These are phyloP conservation scores for Linum lewisii DNA, from an alignment of 345 rosid genomes.

Conservation along the genomic window DNA sequence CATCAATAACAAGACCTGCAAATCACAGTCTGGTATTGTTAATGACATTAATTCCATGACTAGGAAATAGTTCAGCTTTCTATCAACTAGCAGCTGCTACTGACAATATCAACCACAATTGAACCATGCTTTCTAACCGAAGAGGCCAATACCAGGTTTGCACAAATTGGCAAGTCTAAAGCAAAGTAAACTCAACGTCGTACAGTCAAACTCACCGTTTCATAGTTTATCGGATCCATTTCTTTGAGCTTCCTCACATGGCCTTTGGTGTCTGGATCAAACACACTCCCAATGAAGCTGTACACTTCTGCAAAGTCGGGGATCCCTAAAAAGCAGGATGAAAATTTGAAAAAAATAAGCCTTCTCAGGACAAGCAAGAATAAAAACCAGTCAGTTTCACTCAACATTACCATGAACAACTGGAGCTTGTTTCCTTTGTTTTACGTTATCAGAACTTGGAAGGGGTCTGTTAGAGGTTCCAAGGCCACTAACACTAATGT, in stretches of 20 bases:
- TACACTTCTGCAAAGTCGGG: constrained; percentile 93
- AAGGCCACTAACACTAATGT: constrained; percentile 36
- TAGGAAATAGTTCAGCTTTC: no score
- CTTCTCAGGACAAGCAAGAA: neutral
- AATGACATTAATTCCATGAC: no score
- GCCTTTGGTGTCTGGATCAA: constrained; percentile 62
- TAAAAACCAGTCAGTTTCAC: constrained; percentile 1
- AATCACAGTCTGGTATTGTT: constrained; percentile 12
- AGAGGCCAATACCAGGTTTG: no score
- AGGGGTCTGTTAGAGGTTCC: constrained; percentile 38
- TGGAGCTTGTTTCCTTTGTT: constrained; percentile 39
- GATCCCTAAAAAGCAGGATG: constrained; percentile 36
- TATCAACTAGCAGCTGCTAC: no score
- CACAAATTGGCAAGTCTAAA: no score
- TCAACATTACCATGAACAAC: constrained; percentile 48
- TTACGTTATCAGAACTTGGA: constrained; percentile 36
- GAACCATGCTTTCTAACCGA: no score
- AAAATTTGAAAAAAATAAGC: constrained; percentile 10
- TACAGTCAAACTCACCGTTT: constrained; percentile 58
- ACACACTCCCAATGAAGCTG: constrained; percentile 81
- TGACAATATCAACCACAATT: no score
- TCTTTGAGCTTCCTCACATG: constrained; percentile 82
- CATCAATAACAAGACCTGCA: constrained; percentile 86
- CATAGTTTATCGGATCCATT: constrained; percentile 93
- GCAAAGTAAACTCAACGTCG: no score